phyloP scores from a whole-genome alignment of 176 grass and related monocot genomes.

The Triticum urartu region DNA sequence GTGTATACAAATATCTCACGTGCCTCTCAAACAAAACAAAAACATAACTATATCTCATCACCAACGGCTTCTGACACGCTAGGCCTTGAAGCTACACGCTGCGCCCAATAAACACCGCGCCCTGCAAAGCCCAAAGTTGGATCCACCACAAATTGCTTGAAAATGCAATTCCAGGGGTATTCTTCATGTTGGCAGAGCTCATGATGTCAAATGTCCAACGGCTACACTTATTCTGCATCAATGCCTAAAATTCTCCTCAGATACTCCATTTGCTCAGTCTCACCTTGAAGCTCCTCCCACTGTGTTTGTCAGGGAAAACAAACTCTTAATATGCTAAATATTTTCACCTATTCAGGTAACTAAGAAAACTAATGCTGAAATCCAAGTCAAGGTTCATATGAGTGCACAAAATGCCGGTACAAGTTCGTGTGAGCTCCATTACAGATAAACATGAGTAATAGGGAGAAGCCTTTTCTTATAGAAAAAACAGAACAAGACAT shows the following conservation, averaged over 20 bases:
- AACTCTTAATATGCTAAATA: background rate
- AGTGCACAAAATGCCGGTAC: background rate
- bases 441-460: background rate
- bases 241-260: conserved; percentile 75
- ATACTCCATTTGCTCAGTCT: conserved; percentile 82
- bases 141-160: background rate
- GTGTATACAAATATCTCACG: background rate
- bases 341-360: background rate
- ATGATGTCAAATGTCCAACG: background rate
- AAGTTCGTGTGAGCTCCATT: background rate
- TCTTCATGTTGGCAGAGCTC: background rate
- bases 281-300: conserved; percentile 83
- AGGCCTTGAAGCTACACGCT: background rate
- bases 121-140: background rate
- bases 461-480: background rate
- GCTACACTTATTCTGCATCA: conserved; percentile 37
- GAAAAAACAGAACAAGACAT: background rate
- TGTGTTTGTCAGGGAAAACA: conserved; percentile 32
- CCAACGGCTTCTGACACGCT: background rate
- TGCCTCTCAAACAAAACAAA: background rate
- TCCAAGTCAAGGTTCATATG: background rate
- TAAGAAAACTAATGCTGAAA: conserved; percentile 3
- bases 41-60: background rate
- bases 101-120: background rate
- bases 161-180: background rate